Evolutionary conservation across 2,329 filamentous ascomycete species (phyloP), one percentile per base, ranked within the genome.

Genomic region (Neonectria faginata): DNA sequence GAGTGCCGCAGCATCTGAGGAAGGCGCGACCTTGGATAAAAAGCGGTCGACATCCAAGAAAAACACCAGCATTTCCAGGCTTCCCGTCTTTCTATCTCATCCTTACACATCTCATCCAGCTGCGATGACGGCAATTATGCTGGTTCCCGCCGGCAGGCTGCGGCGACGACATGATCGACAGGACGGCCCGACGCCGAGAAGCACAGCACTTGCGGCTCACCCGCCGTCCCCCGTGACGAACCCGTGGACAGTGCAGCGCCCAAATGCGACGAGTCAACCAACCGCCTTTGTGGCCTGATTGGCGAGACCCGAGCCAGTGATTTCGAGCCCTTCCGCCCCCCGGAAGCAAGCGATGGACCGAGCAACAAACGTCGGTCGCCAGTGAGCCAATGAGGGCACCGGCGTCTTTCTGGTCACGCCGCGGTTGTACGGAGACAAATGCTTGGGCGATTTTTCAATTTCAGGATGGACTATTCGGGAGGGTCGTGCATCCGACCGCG

Each of bases 181-280:
- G 51, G 48, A 48, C 54, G 54, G 53, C 41, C 60, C 52, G 47
- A 55, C 53, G 42, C 44, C 54, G 33, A 29, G 42, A 52, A 16
- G 27, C 31, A 47, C 31, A 53, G 18, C 42, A 54, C 29, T 61
- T 54, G 62, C 61, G 47, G 58, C 66, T 59, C 53, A 63, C 64
- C 59, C 57, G 31, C 47, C 55, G 22, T 39, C 48, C 56, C 41
- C 59, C 57, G 66, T 65, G 68, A 74, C 62, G 73, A 75, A 73
- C 71, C 61, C 66, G 65, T 75, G 73, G 72, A 70, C 67, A 69
- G 68, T 74, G 73, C 71, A 64, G 61, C 64, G 53, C 33, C 57
- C 36, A 67, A 68, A 74, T 72, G 70, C 70, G 70, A 72, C 59
- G 8, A 70, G 67, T 67, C 67, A 60, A 68, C 54, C 67, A 60